Percentiles rank a stretch among this genome's conserved stretches.
These are phyloP conservation scores for Artemisia tridentata DNA, from an alignment of 129 eudicot genomes.

Conservation along the genomic window DNA sequence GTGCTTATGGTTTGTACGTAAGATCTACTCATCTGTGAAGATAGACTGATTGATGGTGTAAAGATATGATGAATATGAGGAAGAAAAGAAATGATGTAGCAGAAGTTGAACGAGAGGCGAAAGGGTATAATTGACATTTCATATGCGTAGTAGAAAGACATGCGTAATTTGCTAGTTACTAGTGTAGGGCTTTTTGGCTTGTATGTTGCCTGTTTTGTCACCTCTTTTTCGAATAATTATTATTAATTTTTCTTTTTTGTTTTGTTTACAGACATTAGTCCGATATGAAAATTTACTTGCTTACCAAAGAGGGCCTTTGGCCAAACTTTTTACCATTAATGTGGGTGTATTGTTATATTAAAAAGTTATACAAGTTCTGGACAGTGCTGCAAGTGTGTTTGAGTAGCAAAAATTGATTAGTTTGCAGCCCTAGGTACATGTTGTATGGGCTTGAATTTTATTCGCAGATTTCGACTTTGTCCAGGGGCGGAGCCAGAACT, in stretches of 20 bases:
- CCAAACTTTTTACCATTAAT: neutral
- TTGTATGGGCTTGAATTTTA: too few species aligned
- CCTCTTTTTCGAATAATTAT: conserved; percentile 13
- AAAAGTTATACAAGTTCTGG: neutral
- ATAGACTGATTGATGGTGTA: conserved; percentile 51
- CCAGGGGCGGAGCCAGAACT: too few species aligned
- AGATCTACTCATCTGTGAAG: conserved; percentile 89
- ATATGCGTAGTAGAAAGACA: conserved; percentile 14
- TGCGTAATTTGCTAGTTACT: conserved; percentile 22
- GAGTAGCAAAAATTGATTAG: too few species aligned
- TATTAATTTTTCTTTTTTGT: neutral
- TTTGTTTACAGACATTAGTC: neutral
- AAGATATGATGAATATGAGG: conserved; percentile 27
- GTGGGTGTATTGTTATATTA: too few species aligned
- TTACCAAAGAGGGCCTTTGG: neutral
- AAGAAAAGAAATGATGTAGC: conserved; percentile 12
- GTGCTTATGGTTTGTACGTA: conserved; percentile 83
- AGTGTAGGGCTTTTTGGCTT: conserved; percentile 24
- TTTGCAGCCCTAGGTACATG: too few species aligned
- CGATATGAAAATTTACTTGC: conserved; percentile 7
- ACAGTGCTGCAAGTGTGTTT: neutral
- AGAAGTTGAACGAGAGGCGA: conserved; percentile 24
- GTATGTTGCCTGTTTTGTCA: conserved; percentile 28
- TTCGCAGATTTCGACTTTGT: too few species aligned
- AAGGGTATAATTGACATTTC: conserved; percentile 23